These are phyloP conservation scores for Camptophora hylomeconis DNA, from an alignment of 2,329 filamentous ascomycete genomes.

Conservation along the genomic window DNA sequence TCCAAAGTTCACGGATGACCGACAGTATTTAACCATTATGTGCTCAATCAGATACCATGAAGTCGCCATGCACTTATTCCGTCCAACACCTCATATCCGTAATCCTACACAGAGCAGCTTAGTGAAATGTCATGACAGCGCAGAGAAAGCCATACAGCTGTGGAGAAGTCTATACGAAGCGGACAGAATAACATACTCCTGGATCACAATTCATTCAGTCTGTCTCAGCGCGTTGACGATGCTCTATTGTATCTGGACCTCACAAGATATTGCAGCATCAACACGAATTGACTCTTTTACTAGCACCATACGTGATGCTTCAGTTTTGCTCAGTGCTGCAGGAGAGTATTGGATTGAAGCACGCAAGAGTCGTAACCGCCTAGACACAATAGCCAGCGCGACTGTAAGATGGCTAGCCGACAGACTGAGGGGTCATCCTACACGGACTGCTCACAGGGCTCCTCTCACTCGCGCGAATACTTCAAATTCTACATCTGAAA, in stretches of 20 bases:
- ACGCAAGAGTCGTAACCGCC: neutral
- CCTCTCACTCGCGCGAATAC: too few species aligned
- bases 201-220: slow-evolving; percentile 37
- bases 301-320: slow-evolving; percentile 28
- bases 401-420: neutral
- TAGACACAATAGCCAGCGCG: neutral
- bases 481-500: too few species aligned
- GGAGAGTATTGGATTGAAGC: slow-evolving; percentile 42
- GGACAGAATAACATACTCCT: slow-evolving; percentile 34
- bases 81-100: slow-evolving; percentile 40
- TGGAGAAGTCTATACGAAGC: slow-evolving; percentile 33
- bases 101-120: slow-evolving; percentile 31
- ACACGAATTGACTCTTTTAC: slow-evolving; percentile 29
- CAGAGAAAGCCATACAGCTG: slow-evolving; percentile 28
- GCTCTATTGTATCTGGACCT: slow-evolving; percentile 38
- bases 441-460: too few species aligned
- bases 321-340: slow-evolving; percentile 37
- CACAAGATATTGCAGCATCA: slow-evolving; percentile 28
- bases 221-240: slow-evolving; percentile 38
- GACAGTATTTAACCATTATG: too few species aligned
- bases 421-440: too few species aligned
- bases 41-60: slow-evolving; percentile 37
- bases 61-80: slow-evolving; percentile 36
- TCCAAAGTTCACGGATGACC: too few species aligned
- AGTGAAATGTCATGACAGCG: slow-evolving; percentile 31